Base-by-base conservation (phyloP, 2,329 filamentous ascomycete genomes). In the Colletotrichum acutatum region DNA sequence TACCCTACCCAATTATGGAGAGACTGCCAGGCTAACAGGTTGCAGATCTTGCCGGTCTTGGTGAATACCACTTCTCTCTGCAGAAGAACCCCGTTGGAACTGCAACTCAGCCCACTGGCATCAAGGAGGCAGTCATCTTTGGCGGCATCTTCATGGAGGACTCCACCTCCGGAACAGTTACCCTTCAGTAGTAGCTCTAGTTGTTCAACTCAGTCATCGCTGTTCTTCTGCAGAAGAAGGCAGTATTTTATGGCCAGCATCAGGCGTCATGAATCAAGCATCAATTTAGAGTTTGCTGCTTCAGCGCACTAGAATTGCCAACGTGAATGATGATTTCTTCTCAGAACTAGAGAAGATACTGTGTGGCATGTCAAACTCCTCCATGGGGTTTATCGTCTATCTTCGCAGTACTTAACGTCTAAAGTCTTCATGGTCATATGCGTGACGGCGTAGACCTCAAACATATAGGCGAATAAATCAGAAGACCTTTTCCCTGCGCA, bases 21-120 rank as follows among this genome's bases (percentile, higher is more conserved):
- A 22, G 26, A 24, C 14, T 26, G 32, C 12, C 24, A 53, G 19
- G 7, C 71, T 74, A 30, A 71, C 32, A 3, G 22, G 7, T 8
- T 14, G 2, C 1, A 74, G 71, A 71, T 19, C 68, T 74, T 11
- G 68, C 80, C 24, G 85, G 85, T 4, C 81, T 81, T n/a, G 85
- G 85, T 19, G 84, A 86, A 71, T 86, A 76, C 75, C 85, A 87
- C 77, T 79, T 86, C 19, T 85, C 85, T 46, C 78, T 87, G 11
- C 78, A 87, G 66, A 87, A 87, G 82, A 85, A 75, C 63, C 53
- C 75, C n/a, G 77, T 78, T 19, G 78, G 78, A 60, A 61, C 79
- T 49, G 81, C 80, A 5, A 79, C 78, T 58, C 81, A 83, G 68
- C 75, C 76, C 42, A 74, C 74, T 34, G 77, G 77, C 16, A 77